A percentile compares a stretch with the other conserved stretches of the same genome.
Evolutionary conservation across 2,329 filamentous ascomycete genomes (phyloP).

Genomic region (Huntiella moniliformis): DNA sequence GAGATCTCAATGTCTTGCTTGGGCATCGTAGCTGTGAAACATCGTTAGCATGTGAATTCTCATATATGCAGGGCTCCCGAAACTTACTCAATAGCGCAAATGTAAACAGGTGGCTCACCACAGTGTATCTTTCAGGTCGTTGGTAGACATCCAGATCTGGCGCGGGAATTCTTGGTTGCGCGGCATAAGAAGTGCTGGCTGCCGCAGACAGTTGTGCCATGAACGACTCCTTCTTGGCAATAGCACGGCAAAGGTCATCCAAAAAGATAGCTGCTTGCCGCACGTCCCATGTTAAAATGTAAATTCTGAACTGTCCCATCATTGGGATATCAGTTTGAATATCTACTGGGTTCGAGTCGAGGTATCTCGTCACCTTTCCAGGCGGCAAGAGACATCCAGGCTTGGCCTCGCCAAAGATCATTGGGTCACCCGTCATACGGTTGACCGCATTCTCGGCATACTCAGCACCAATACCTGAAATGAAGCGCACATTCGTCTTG

Average conservation of each 20-base stretch:
- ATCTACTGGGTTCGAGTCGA: slow-evolving; percentile 62
- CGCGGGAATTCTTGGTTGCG: slow-evolving; percentile 35
- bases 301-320: slow-evolving; percentile 59
- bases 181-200: slow-evolving; percentile 41
- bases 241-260: slow-evolving; percentile 34
- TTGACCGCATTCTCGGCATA: slow-evolving; percentile 35
- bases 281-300: slow-evolving; percentile 49
- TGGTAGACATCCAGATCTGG: slow-evolving; percentile 43
- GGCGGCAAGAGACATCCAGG: slow-evolving; percentile 42
- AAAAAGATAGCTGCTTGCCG: slow-evolving; percentile 37
- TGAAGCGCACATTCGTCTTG: slow-evolving; percentile 51
- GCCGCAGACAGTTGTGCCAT: slow-evolving; percentile 39
- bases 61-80: not conserved
- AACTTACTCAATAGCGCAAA: slow-evolving; percentile 46
- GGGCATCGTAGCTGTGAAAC: slow-evolving; percentile 31
- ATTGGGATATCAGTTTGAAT: slow-evolving; percentile 62
- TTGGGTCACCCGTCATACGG: slow-evolving; percentile 22
- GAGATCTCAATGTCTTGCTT: slow-evolving; percentile 46
- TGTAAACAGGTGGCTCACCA: slow-evolving; percentile 50
- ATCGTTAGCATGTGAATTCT: slow-evolving; percentile 1
- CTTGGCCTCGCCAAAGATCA: slow-evolving; percentile 29
- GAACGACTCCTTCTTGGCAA: slow-evolving; percentile 33
- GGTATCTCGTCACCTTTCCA: slow-evolving; percentile 52
- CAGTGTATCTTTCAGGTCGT: slow-evolving; percentile 48
- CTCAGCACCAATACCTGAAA: slow-evolving; percentile 51